These are phyloP conservation scores for Oenanthe javanica DNA, from an alignment of 140 eudicot species.

Conservation along the genomic window DNA sequence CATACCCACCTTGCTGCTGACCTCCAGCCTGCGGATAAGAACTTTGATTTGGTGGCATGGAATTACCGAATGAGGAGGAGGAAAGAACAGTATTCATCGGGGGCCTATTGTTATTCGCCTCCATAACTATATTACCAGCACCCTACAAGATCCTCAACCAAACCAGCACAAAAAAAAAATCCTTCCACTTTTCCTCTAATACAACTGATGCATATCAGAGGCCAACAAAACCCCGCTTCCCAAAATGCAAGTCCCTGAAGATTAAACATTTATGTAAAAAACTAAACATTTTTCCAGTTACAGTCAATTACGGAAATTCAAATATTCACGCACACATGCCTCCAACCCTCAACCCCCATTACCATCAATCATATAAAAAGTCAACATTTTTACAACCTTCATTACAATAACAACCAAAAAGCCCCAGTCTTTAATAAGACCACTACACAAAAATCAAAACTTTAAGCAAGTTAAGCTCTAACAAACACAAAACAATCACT, in stretches of 20 bases:
- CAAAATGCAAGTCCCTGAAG: slow-evolving; percentile 5
- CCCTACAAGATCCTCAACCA: not conserved
- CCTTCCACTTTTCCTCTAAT: not conserved
- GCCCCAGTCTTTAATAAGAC: not conserved
- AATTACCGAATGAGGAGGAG: slow-evolving; percentile 48
- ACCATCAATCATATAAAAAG: not conserved
- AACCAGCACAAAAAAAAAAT: not conserved
- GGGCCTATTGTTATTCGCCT: slow-evolving; percentile 60
- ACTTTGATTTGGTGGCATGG: slow-evolving; percentile 44
- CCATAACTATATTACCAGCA: slow-evolving; percentile 32
- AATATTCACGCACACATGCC: not conserved
- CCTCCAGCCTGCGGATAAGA: slow-evolving; percentile 36
- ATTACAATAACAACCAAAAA: not conserved
- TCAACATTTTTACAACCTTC: not conserved
- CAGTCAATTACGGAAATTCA: not conserved
- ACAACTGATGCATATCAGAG: not conserved
- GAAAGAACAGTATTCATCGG: slow-evolving; percentile 42
- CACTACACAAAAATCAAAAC: not conserved
- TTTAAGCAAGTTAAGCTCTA: not conserved
- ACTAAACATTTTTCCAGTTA: not conserved
- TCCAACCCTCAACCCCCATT: not conserved
- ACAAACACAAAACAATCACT: not conserved
- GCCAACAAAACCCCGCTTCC: not conserved
- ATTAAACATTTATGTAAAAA: not conserved
- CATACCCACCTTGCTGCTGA: slow-evolving; percentile 41